Percentiles rank a stretch among this genome's conserved stretches.
These are phyloP conservation scores for Hamigera avellanea DNA, from an alignment of 495 filamentous ascomycete species.

Conservation along the genomic window DNA sequence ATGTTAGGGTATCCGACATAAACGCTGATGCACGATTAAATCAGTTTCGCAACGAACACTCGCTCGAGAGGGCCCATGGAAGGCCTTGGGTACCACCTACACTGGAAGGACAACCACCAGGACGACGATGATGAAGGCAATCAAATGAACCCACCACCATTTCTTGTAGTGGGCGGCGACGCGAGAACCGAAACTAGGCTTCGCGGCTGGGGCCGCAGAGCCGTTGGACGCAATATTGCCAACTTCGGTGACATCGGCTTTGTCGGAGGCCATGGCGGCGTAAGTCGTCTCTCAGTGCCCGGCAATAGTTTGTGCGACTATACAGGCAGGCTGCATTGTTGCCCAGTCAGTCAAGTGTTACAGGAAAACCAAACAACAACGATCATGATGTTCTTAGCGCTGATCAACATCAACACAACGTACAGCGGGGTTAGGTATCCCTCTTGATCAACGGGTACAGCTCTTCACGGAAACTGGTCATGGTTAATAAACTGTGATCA, in stretches of 20 bases:
- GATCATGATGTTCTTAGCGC: too few species aligned
- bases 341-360: too few species aligned
- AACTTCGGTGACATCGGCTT: conserved; percentile 12
- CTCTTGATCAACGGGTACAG: too few species aligned
- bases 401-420: too few species aligned
- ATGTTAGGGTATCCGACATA: conserved; percentile 64
- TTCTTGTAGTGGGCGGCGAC: conserved; percentile 36
- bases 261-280: conserved; percentile 3
- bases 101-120: conserved; percentile 52
- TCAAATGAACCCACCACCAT: conserved; percentile 66
- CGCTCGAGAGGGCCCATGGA: background rate
- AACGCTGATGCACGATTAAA: conserved; percentile 35
- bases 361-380: too few species aligned
- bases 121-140: conserved; percentile 43
- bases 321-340: too few species aligned
- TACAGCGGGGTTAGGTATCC: too few species aligned
- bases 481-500: too few species aligned
- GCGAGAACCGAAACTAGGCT: conserved; percentile 24
- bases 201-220: conserved; percentile 11
- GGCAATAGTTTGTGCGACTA: too few species aligned
- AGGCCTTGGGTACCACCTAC: conserved; percentile 38
- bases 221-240: conserved; percentile 1
- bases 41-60: conserved; percentile 2
- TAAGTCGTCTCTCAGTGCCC: too few species aligned
- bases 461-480: too few species aligned